Percentiles rank a stretch among this genome's conserved stretches.
These are phyloP conservation scores for Galium porrigens DNA, from an alignment of 305 asterid species.

Conservation along the genomic window DNA sequence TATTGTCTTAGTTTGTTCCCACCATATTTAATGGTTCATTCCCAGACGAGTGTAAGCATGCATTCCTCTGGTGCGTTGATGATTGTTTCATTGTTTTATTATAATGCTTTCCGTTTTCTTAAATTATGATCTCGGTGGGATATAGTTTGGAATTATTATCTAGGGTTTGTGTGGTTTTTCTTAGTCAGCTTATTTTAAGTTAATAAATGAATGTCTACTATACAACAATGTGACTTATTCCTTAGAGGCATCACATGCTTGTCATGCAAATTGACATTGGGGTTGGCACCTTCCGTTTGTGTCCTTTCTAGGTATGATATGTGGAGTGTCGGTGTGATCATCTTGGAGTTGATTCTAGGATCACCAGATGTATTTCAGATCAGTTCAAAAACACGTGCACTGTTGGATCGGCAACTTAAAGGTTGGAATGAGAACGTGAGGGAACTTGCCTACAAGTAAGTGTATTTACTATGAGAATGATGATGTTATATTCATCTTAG, in stretches of 20 bases:
- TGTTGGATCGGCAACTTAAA: slow-evolving; percentile 75
- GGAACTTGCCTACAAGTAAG: slow-evolving; percentile 93
- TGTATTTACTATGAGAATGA: slow-evolving; percentile 9
- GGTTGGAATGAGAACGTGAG: slow-evolving; percentile 83
- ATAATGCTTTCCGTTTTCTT: neutral
- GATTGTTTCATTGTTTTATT: no score
- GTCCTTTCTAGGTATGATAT: slow-evolving; percentile 62
- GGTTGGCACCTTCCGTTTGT: slow-evolving; percentile 18
- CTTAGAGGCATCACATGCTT: neutral
- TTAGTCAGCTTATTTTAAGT: neutral
- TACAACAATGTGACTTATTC: neutral
- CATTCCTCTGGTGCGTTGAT: no score
- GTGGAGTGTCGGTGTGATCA: slow-evolving; percentile 96
- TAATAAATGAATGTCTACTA: neutral
- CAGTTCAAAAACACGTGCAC: slow-evolving; percentile 64
- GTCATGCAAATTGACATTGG: slow-evolving; percentile 3
- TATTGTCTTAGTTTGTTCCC: neutral
- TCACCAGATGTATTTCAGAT: slow-evolving; percentile 89
- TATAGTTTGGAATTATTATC: neutral
- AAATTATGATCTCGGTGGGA: neutral
- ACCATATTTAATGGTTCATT: neutral
- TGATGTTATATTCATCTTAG: slow-evolving; percentile 5
- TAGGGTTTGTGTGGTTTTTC: neutral
- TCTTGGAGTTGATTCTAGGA: slow-evolving; percentile 85
- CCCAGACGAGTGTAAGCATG: neutral